Conservation (phyloP, 164 flowering plant genomes). For the Chimonanthus salicifolius region DNA sequence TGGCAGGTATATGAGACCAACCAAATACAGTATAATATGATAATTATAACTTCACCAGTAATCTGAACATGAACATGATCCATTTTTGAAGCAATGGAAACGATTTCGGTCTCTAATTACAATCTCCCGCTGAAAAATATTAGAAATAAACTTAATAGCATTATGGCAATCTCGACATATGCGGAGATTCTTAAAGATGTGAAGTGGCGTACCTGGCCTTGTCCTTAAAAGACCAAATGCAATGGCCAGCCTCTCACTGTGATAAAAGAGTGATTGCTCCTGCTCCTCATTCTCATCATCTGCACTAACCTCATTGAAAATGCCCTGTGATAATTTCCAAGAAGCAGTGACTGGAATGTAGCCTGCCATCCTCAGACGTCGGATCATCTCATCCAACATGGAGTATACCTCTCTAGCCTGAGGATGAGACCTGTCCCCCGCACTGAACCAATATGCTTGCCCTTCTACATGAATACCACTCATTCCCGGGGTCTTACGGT, state of each 20-base stretch:
- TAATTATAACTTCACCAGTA: constrained; percentile 33
- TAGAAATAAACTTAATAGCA: constrained; percentile 43
- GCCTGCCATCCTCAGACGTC: constrained; percentile 34
- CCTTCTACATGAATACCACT: constrained; percentile 52
- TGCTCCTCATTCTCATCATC: constrained; percentile 35
- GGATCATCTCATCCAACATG: constrained; percentile 46
- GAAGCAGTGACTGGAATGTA: constrained; percentile 37
- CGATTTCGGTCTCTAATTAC: constrained; percentile 51
- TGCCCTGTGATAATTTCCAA: constrained; percentile 6
- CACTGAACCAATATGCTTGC: constrained; percentile 42
- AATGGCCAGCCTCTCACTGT: constrained; percentile 62
- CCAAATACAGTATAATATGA: too few species aligned
- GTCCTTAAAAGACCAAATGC: constrained; percentile 53
- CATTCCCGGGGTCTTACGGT: constrained; percentile 55
- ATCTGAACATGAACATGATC: constrained; percentile 58
- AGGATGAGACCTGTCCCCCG: constrained; percentile 63
- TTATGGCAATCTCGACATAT: constrained; percentile 64
- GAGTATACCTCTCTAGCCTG: constrained; percentile 31
- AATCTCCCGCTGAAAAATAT: constrained; percentile 40
- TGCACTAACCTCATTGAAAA: constrained; percentile 18
- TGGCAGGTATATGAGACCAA: too few species aligned
- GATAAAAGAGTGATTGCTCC: constrained; percentile 47
- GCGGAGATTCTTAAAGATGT: constrained; percentile 54
- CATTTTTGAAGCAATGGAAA: constrained; percentile 53
- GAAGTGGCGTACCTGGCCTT: constrained; percentile 31